Base-by-base conservation (phyloP, 768 basidiomycete genomes). In the Suillus bovinus region DNA sequence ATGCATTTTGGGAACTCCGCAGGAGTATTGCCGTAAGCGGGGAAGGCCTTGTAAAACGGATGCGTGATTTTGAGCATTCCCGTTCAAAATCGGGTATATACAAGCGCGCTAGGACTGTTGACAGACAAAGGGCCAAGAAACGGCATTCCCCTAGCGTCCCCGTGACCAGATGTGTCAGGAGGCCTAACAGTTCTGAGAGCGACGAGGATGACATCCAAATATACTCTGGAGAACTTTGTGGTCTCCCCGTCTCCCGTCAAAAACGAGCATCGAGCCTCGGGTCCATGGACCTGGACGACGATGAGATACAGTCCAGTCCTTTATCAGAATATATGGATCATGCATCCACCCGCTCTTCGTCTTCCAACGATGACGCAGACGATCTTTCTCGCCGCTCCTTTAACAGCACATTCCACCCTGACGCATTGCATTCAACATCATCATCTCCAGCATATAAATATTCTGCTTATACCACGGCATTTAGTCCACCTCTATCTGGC, bases 61-160 rank as follows among this genome's bases (percentile, higher is more conserved):
- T 91, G 89, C 86, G 86, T 60, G 85, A 89, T 65, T 88, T 86
- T 69, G 89, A 91, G 71, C 74, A 79, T 55, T 78, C 79, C 29
- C 78, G 84, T 60, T 81, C 81, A 41, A 75, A 76, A 62, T 75
- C 76, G 38, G 75, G 71, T 57, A 70, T 74, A 16, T 73, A 76
- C 61, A 72, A 72, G 39, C 79, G 78, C 47, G 72, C 77, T 59
- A 79, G 78, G 57, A 77, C 78, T 24, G 62, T 74, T 29, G 77
- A 79, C 61, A 78, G 74, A 68, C 77, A 80, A 63, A 79, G 79
- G 20, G 24, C 27, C 5, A 79, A 75, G 66, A 82, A 81, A 67
- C 76, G 78, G 36, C 69, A 74, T 20, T 71, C 72, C 31, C 69
- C 74, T 8, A 68, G 68, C 46, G 63, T 59, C 5, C 66, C 68